Evolutionary conservation across 345 rosid species (phyloP).

Genomic region (Corymbia maculata): DNA sequence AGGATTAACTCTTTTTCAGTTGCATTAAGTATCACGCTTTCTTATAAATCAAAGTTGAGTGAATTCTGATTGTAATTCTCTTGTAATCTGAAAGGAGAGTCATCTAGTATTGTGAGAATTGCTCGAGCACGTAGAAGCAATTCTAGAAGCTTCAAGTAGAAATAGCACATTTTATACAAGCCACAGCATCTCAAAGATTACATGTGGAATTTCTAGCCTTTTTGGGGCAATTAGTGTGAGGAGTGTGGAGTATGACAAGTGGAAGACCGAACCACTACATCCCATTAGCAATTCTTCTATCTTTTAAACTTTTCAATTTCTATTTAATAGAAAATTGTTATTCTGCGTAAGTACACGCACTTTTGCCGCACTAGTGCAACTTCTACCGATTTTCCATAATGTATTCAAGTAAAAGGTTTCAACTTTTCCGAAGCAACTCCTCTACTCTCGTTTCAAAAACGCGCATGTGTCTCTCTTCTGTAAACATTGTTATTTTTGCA

Average conservation of each 20-base stretch:
- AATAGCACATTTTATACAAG: not conserved
- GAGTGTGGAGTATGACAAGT: not conserved
- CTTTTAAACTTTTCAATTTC: not conserved
- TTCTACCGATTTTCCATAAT: not conserved
- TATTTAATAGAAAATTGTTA: not conserved
- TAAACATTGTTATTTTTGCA: not conserved
- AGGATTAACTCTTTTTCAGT: not conserved
- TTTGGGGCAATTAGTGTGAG: not conserved
- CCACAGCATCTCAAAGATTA: not conserved
- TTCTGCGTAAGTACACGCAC: not conserved
- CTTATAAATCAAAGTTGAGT: not conserved
- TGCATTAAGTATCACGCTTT: not conserved
- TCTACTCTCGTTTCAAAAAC: not conserved
- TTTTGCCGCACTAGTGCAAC: not conserved
- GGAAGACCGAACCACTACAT: not conserved
- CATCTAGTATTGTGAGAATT: not conserved
- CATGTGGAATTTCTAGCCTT: not conserved
- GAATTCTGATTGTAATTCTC: not conserved
- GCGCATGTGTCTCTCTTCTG: not conserved
- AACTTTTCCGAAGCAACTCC: fast-evolving
- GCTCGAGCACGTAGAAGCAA: not conserved
- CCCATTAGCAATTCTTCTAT: not conserved
- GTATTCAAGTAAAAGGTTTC: not conserved
- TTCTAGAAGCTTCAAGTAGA: not conserved
- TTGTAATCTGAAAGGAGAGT: not conserved